phyloP scores from a whole-genome alignment of 768 basidiomycete genomes.

The Inosperma sp. region DNA sequence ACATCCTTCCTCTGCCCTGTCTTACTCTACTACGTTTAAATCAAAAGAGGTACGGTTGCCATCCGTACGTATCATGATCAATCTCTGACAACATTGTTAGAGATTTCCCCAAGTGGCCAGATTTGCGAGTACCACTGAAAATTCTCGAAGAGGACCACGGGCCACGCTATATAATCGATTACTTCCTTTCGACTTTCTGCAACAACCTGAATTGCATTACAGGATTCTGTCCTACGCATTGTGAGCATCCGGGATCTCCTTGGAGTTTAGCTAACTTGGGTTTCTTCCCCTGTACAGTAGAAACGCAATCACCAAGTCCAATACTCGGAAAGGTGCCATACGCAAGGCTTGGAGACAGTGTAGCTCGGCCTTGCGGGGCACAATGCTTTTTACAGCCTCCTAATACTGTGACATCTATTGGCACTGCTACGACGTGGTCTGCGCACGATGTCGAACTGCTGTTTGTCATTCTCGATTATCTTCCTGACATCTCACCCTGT shows the following conservation, averaged over 20 bases:
- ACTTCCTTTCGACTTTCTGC: constrained; percentile 44
- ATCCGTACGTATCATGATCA: no score
- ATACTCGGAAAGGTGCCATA: neutral
- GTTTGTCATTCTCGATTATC: constrained; percentile 35
- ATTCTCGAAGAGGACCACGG: constrained; percentile 9
- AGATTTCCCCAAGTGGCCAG: constrained; percentile 34
- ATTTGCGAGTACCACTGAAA: no score
- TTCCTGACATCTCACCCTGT: constrained; percentile 47
- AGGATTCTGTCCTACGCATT: constrained; percentile 47
- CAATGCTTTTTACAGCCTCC: constrained; percentile 7
- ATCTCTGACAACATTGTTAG: no score
- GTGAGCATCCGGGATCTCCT: constrained; percentile 16
- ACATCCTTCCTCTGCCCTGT: constrained; percentile 36
- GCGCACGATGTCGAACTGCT: constrained; percentile 37
- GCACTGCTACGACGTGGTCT: constrained; percentile 34
- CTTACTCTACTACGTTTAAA: neutral
- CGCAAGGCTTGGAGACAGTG: neutral
- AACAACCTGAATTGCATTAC: constrained; percentile 47
- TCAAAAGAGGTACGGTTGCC: constrained; percentile 8
- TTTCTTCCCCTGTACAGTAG: neutral
- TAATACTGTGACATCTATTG: constrained; percentile 5
- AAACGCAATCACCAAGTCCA: constrained; percentile 4
- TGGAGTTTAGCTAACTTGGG: neutral
- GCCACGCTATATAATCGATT: constrained; percentile 24
- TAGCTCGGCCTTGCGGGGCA: neutral